Base-by-base conservation (phyloP, 179 eudicot species). In the Drosera spatulata region DNA sequence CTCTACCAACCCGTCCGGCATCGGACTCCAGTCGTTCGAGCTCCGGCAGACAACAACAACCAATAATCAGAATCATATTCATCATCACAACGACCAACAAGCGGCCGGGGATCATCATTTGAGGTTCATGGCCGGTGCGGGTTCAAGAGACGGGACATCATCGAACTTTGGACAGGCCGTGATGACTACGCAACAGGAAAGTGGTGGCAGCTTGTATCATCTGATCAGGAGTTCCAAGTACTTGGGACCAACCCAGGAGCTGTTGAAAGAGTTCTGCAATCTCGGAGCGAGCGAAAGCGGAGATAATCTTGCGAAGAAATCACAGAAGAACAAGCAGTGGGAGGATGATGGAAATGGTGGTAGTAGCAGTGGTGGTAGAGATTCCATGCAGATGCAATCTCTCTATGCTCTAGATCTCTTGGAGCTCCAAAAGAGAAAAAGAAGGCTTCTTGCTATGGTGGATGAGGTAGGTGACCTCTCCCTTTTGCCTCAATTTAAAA, bases 381-480 rank as follows among this genome's bases (percentile, higher is more conserved):
- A 73, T 56, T 57, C 71, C 22, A 66, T 59, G 62, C 60, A 70
- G 48, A 67, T 52, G 62, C 75, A 64, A 12, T 58, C 80, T 62
- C 81, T 80, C 52, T 66, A 57, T 71, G 79, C 76, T 41, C 79
- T 91, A 73, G 79, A 79, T 67, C 66, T 83, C 46, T 58, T 86
- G 56, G 97, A 93, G 6, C 62, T 90, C 73, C 99, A 93, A 61
- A 86, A 76, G 71, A 78, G 90, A 65, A 93, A 89, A 74, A 39
- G 82, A 51, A 93, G 79, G 69, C 68, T 93, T 59, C 77, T 93
- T 66, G 79, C 75, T 62, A 75, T 93, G 95, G 82, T 93, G 63
- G 97, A 89, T 71, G 86, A 90, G 99, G 99, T 93, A 79, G 46
- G 39, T 39, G 8, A 15, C 47, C 42, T 12, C 40, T 12, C 41